Base-by-base conservation (phyloP, 805 yeast genomes). In the Cyberlindnera xylosilytica region DNA sequence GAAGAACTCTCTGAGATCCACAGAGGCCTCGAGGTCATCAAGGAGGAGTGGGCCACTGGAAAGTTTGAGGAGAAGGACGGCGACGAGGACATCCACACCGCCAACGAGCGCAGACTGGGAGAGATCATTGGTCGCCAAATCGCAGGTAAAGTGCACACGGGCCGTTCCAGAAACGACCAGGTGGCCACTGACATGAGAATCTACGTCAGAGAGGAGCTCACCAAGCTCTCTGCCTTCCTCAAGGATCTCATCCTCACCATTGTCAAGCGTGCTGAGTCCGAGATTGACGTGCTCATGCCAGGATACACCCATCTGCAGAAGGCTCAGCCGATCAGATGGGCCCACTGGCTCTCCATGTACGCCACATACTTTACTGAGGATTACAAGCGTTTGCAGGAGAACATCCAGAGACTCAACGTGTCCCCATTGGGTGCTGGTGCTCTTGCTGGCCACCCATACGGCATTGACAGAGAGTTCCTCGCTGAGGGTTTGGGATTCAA, bases 171-270 rank as follows among this genome's bases (percentile, higher is more conserved):
- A 75, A 93, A 93, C 60, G 99, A 93, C 65, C 99, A 93, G 71
- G 97, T 90, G 39, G 99, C 97, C 35, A 91, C 98, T n/a, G 99
- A 93, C 62, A 87, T 93, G 96, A 78, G 99, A 65, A 79, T 93
- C 20, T 91, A 78, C 54, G 97, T 93, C 42, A 83, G 97, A 58
- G 90, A 83, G 55, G 77, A 80, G 51, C 69, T 93, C 49, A 61
- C 57, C 16, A 73, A 83, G 56, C 62, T 87, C 39, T 69, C 78
- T 3, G 70, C 70, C 15, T 69, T 77, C 44, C 70, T 84, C 52
- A 76, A 73, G 45, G 67, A 65, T n/a, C 75, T 91, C 46, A 83
- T 91, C 60, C 62, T 69, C 47, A 82, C 82, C 16, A 75, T 93
- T 52, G 59, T 80, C 33, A 72, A 72, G 43, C 79, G 99, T 60